Conservation (phyloP, 768 basidiomycete species). For the Termitomyces bulborhizus region DNA sequence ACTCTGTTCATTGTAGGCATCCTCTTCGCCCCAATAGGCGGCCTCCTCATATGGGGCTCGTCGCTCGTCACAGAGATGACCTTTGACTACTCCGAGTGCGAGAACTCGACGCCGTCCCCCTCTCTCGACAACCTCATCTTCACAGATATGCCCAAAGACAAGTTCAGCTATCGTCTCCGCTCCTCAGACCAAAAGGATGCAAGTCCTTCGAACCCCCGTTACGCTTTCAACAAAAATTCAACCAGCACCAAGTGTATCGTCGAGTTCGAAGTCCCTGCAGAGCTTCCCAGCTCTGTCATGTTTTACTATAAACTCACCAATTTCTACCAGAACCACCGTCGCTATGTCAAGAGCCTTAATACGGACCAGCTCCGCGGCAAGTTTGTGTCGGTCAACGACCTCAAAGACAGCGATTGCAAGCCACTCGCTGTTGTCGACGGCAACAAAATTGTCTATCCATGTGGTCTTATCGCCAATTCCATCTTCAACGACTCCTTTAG, state of each 20-base stretch:
- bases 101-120: conserved; percentile 46
- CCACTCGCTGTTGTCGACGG: conserved; percentile 59
- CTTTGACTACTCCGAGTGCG: conserved; percentile 93
- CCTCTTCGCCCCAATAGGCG: conserved; percentile 94
- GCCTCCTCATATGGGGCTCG: conserved; percentile 86
- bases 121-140: conserved; percentile 33
- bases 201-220: conserved; percentile 54
- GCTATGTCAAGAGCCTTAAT: conserved; percentile 91
- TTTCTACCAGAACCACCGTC: conserved; percentile 97
- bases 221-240: conserved; percentile 66
- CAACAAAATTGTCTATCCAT: conserved; percentile 81
- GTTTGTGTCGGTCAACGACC: conserved; percentile 34
- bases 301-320: conserved; percentile 96
- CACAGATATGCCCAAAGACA: conserved; percentile 53
- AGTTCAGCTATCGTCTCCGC: conserved; percentile 62
- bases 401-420: conserved; percentile 81
- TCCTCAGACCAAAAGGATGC: conserved; percentile 47
- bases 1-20: conserved; percentile 94
- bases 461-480: conserved; percentile 96
- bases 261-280: conserved; percentile 76
- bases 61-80: conserved; percentile 85
- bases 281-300: conserved; percentile 70
- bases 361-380: conserved; percentile 82
- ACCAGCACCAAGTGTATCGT: conserved; percentile 62
- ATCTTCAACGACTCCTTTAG: conserved; percentile 91